These are phyloP conservation scores for Vitis hybrid DNA, from an alignment of 177 flowering plant genomes.

Conservation along the genomic window DNA sequence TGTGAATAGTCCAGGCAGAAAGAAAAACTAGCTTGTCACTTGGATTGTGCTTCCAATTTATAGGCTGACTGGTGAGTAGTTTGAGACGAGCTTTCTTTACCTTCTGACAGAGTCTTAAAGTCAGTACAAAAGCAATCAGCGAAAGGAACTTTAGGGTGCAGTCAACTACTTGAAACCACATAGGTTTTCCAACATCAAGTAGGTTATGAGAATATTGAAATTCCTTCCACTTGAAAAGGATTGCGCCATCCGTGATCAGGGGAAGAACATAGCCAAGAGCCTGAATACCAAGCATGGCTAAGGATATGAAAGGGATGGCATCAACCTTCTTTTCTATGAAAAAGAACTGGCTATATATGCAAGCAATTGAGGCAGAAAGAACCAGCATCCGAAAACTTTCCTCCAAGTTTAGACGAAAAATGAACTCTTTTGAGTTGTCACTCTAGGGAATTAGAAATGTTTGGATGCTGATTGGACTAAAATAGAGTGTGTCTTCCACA, in stretches of 20 bases:
- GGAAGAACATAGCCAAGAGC: conserved; percentile 79
- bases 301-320: conserved; percentile 66
- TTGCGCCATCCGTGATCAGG: conserved; percentile 73
- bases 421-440: conserved; percentile 67
- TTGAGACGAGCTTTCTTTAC: conserved; percentile 80
- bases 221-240: conserved; percentile 43
- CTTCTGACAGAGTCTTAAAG: conserved; percentile 75
- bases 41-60: conserved; percentile 65
- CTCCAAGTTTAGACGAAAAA: conserved; percentile 66
- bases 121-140: conserved; percentile 55
- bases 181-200: conserved; percentile 45
- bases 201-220: conserved; percentile 40
- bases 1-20: conserved; percentile 45
- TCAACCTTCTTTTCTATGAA: conserved; percentile 52
- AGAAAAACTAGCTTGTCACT: conserved; percentile 59
- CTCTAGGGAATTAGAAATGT: conserved; percentile 71
- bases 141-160: conserved; percentile 70
- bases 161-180: conserved; percentile 50
- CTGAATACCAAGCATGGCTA: conserved; percentile 88
- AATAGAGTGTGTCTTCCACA: conserved; percentile 76
- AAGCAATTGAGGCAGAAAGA: conserved; percentile 61
- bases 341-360: conserved; percentile 62
- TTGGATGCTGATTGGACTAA: conserved; percentile 49
- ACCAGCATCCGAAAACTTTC: conserved; percentile 70
- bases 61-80: conserved; percentile 52